phyloP scores from a whole-genome alignment of 176 grass and related monocot genomes.

The Luzula sylvatica region DNA sequence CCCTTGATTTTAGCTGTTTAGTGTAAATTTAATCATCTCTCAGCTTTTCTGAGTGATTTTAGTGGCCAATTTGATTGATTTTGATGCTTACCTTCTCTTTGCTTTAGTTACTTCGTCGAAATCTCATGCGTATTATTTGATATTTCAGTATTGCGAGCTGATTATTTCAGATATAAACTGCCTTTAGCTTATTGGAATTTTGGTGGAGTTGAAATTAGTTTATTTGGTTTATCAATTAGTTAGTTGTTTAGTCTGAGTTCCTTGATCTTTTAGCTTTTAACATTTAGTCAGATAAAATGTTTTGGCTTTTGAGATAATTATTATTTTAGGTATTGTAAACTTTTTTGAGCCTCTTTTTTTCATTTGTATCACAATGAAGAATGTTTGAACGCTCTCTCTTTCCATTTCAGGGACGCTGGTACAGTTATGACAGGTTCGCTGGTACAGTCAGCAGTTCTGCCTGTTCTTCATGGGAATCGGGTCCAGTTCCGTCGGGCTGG shows the following conservation, averaged over 20 bases:
- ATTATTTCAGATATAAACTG: too few species aligned
- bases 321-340: too few species aligned
- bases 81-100: neutral
- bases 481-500: conserved; percentile 14
- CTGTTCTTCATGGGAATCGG: conserved; percentile 25
- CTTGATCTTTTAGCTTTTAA: too few species aligned
- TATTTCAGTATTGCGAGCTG: too few species aligned
- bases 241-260: neutral
- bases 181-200: neutral
- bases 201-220: neutral
- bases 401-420: neutral
- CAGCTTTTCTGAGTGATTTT: neutral
- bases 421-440: conserved; percentile 55
- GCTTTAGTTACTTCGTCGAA: too few species aligned
- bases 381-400: neutral
- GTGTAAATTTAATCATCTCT: neutral
- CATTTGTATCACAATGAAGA: too few species aligned
- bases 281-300: too few species aligned
- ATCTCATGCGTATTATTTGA: too few species aligned
- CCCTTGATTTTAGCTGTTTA: neutral
- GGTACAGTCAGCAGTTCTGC: conserved; percentile 57
- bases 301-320: too few species aligned
- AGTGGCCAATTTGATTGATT: neutral
- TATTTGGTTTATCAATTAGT: neutral
- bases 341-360: too few species aligned